Conservation (phyloP, 1,284 basidiomycete species). For the Trametes versicolor region DNA sequence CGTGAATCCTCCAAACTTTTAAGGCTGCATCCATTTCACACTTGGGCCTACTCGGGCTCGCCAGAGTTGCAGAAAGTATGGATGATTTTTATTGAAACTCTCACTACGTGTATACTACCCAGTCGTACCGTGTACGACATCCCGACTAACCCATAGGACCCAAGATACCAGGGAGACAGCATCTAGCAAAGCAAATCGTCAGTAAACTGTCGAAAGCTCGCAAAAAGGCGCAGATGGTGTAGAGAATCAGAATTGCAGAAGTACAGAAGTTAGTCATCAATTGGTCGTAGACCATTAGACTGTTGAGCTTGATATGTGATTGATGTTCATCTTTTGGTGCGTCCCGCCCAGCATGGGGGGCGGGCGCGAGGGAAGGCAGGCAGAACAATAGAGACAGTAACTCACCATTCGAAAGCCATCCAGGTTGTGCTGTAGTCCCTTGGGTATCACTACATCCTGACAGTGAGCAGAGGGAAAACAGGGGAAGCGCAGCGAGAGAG, state of each 20-base stretch:
- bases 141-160: too few relatives aligned
- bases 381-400: neutral
- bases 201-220: neutral
- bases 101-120: too few relatives aligned
- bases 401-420: constrained; percentile 1
- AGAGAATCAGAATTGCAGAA: constrained; percentile 38
- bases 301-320: constrained; percentile 42
- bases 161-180: neutral
- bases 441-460: too few relatives aligned
- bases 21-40: too few relatives aligned
- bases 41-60: too few relatives aligned
- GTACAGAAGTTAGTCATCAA: constrained; percentile 34
- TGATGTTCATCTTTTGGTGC: constrained; percentile 33
- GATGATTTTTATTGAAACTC: too few relatives aligned
- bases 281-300: constrained; percentile 37
- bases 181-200: constrained; percentile 5
- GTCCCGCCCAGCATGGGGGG: neutral
- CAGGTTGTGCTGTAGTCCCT: neutral
- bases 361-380: neutral
- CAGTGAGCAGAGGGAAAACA: neutral
- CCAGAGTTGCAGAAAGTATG: too few relatives aligned
- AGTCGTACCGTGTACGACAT: too few relatives aligned
- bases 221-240: neutral
- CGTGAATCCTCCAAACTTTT: too few relatives aligned
- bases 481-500: neutral